These are phyloP conservation scores for Phytophthora citricola DNA, from an alignment of 352 stramenopile genomes.

Conservation along the genomic window DNA sequence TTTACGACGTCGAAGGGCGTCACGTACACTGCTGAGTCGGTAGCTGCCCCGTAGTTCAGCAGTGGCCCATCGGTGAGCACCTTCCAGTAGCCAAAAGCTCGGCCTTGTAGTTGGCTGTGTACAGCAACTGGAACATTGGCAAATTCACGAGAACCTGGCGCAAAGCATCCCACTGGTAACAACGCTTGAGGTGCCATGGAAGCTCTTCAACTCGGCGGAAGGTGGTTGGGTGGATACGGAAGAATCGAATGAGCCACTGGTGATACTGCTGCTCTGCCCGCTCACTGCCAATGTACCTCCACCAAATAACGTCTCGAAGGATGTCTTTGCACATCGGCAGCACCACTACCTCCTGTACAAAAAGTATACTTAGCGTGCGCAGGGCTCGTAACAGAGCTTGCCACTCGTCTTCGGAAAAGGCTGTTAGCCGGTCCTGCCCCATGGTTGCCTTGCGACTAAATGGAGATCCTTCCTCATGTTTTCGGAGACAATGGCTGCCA, in stretches of 20 bases:
- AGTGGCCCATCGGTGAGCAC: conserved; percentile 82
- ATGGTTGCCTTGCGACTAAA: conserved; percentile 39
- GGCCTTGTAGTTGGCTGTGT: conserved; percentile 87
- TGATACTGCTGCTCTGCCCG: conserved; percentile 75
- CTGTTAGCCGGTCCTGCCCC: conserved; percentile 34
- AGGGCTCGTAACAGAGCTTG: conserved; percentile 76
- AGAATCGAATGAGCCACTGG: conserved; percentile 87
- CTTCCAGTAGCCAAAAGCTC: conserved; percentile 93
- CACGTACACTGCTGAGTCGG: conserved; percentile 54
- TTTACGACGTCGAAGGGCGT: conserved; percentile 92
- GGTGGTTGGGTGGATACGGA: conserved; percentile 80
- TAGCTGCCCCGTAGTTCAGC: conserved; percentile 50
- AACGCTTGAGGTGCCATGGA: conserved; percentile 93
- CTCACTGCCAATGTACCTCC: conserved; percentile 84
- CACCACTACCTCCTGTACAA: conserved; percentile 86
- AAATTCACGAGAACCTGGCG: conserved; percentile 90
- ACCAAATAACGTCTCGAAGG: conserved; percentile 90
- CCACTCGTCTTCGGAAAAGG: conserved; percentile 79
- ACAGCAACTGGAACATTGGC: conserved; percentile 92
- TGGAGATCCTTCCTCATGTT: conserved; percentile 23
- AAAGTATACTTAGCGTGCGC: conserved; percentile 74
- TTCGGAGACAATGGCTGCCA: conserved; percentile 18
- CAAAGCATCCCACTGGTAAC: conserved; percentile 87
- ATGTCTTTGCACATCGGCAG: conserved; percentile 90
- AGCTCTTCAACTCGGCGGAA: conserved; percentile 90